Conservation (phyloP, 768 basidiomycete species). For the Podaxis rugospora region DNA sequence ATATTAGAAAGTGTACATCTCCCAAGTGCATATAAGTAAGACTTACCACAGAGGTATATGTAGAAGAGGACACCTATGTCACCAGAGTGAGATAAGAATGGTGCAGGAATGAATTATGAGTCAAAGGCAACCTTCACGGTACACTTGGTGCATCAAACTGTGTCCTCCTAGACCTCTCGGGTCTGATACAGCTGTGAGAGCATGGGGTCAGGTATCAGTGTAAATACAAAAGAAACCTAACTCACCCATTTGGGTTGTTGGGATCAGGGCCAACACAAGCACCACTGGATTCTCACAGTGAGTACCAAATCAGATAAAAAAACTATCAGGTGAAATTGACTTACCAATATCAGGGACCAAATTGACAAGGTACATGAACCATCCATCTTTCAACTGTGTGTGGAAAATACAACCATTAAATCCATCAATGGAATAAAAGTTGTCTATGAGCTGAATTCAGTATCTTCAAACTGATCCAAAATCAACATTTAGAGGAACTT, state of each 20-base stretch:
- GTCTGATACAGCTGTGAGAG: no score
- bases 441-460: no score
- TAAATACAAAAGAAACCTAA: no score
- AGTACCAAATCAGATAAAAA: background rate
- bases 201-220: no score
- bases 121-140: background rate
- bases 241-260: background rate
- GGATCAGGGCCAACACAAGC: background rate
- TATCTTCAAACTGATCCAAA: no score
- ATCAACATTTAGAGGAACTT: no score
- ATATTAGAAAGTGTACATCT: background rate
- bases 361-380: background rate
- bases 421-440: no score
- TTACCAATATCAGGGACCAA: background rate
- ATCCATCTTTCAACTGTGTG: no score
- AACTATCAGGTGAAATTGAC: background rate
- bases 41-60: background rate
- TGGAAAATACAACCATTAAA: no score
- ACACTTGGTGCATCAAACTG: background rate
- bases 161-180: background rate
- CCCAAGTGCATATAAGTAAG: no score
- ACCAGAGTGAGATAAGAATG: background rate
- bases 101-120: background rate
- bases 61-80: background rate
- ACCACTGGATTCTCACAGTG: background rate